phyloP scores from a whole-genome alignment of 805 yeast species.

The Candida mattraensis region DNA sequence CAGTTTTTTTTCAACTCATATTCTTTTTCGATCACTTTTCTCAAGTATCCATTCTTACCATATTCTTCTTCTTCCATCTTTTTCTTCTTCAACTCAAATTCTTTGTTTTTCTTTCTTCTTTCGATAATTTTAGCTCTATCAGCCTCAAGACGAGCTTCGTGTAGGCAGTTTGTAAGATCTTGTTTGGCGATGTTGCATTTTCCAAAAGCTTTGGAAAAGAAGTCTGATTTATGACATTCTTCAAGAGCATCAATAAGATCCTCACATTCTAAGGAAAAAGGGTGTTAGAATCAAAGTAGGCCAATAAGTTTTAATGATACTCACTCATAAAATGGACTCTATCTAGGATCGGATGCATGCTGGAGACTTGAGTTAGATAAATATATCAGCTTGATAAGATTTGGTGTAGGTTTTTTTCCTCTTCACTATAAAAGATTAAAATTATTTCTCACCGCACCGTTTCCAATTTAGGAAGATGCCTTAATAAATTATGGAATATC shows the following conservation, averaged over 20 bases:
- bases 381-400: no score
- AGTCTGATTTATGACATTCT: conserved; percentile 77
- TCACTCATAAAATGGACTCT: conserved; percentile 32
- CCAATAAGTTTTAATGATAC: conserved; percentile 13
- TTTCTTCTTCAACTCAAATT: conserved; percentile 56
- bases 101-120: conserved; percentile 57
- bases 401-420: conserved; percentile 14
- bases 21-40: conserved; percentile 60
- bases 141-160: conserved; percentile 65
- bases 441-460: conserved; percentile 43
- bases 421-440: no score
- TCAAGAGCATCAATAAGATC: conserved; percentile 85
- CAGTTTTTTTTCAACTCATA: conserved; percentile 20
- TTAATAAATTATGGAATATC: conserved; percentile 25
- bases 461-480: conserved; percentile 55
- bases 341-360: conserved; percentile 35
- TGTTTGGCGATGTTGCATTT: conserved; percentile 82
- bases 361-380: no score
- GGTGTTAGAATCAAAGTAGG: not conserved
- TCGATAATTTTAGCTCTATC: conserved; percentile 55
- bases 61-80: conserved; percentile 71
- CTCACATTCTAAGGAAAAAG: conserved; percentile 61
- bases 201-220: conserved; percentile 71
- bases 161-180: conserved; percentile 75
- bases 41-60: conserved; percentile 72